Evolutionary conservation across 2,329 filamentous ascomycete genomes (phyloP).

Genomic region (Chrysoporthe puriensis): DNA sequence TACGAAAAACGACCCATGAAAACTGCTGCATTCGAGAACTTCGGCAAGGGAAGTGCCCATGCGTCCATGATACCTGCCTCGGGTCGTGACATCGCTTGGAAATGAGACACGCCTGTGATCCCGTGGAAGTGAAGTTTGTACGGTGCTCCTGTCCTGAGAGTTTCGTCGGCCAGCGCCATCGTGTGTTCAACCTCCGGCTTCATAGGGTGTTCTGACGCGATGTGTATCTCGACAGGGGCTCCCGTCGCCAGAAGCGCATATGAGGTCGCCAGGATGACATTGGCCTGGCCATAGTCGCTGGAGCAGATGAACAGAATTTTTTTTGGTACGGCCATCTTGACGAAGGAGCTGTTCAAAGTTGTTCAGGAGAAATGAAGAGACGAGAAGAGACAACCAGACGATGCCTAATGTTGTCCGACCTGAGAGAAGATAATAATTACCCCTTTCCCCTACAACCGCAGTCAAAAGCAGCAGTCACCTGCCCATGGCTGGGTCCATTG

Average conservation of each 20-base stretch:
- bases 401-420: background rate
- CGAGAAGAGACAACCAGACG: background rate
- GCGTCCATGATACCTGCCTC: conserved; percentile 28
- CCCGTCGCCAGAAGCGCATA: conserved; percentile 40
- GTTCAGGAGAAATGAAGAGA: background rate
- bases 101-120: conserved; percentile 32
- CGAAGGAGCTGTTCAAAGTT: background rate
- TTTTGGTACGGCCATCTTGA: conserved; percentile 1
- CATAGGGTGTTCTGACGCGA: conserved; percentile 39
- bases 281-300: conserved; percentile 40
- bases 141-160: conserved; percentile 28
- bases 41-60: conserved; percentile 13
- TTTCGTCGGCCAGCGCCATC: conserved; percentile 28
- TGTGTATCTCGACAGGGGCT: conserved; percentile 40
- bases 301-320: conserved; percentile 40
- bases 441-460: background rate
- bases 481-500: background rate
- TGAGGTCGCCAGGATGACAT: conserved; percentile 43
- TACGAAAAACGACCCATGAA: conserved; percentile 14
- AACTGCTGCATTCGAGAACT: conserved; percentile 28
- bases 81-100: conserved; percentile 28
- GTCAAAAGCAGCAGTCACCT: background rate
- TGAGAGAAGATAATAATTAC: background rate
- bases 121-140: conserved; percentile 34
- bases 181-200: conserved; percentile 29